Conservation (phyloP, 495 filamentous ascomycete genomes). For the Bryoglossum gracile region DNA sequence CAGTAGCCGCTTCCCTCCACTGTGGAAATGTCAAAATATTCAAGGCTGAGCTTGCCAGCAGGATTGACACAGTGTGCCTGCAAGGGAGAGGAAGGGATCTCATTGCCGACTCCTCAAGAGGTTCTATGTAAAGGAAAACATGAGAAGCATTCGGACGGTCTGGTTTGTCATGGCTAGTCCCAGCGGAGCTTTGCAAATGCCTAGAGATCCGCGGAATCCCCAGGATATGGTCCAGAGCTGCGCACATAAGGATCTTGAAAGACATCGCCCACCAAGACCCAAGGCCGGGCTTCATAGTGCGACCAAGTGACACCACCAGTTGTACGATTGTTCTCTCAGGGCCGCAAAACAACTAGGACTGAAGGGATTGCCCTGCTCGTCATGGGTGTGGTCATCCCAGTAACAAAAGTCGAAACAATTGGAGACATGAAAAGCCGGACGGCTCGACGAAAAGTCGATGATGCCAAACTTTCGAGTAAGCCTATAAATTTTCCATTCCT, state of each 20-base stretch:
- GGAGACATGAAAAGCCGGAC: slow-evolving; percentile 40
- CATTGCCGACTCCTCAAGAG: not conserved
- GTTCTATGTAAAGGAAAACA: not conserved
- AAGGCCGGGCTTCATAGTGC: not conserved
- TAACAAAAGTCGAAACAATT: not conserved
- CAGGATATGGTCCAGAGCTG: slow-evolving; percentile 41
- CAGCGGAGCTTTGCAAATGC: slow-evolving; percentile 35
- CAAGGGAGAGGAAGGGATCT: not conserved
- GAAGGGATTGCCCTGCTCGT: not conserved
- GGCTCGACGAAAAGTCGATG: slow-evolving; percentile 53
- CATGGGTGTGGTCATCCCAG: not conserved
- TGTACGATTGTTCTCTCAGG: not conserved
- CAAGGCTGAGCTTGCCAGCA: not conserved
- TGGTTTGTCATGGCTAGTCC: not conserved
- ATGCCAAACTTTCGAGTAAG: slow-evolving; percentile 35
- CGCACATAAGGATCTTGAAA: not conserved
- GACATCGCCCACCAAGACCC: not conserved
- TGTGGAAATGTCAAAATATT: not conserved
- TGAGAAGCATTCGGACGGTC: not conserved
- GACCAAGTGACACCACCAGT: not conserved
- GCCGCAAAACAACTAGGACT: not conserved
- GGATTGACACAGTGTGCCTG: not conserved
- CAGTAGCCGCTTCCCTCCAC: not conserved
- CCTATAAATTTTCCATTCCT: slow-evolving; percentile 35
- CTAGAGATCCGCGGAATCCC: slow-evolving; percentile 41